Conservation (phyloP, 2,329 filamentous ascomycete species). For the Penicillium sp. region DNA sequence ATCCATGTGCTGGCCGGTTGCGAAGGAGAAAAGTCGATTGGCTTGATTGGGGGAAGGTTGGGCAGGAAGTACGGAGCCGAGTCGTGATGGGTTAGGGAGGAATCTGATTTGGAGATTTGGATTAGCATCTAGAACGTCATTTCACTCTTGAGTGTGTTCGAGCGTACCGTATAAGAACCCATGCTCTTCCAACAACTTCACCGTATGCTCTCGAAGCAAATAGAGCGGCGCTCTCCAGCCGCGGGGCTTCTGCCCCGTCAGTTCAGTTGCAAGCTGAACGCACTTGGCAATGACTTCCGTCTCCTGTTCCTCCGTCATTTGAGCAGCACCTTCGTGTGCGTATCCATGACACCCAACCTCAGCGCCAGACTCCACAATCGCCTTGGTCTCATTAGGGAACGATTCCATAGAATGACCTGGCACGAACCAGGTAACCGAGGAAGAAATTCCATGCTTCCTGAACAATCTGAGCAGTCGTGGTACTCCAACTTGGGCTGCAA, state of each 20-base stretch:
- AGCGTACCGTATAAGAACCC: conserved; percentile 44
- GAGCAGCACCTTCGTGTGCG: conserved; percentile 69
- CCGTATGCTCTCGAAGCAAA: conserved; percentile 41
- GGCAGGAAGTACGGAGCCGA: conserved; percentile 46
- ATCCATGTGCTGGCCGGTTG: conserved; percentile 47
- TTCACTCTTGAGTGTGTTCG: neutral
- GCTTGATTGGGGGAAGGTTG: conserved; percentile 35
- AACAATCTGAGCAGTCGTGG: conserved; percentile 58
- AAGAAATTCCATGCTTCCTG: conserved; percentile 52
- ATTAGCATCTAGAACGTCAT: neutral
- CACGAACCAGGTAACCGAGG: conserved; percentile 62
- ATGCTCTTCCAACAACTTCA: conserved; percentile 44
- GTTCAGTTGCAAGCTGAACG: conserved; percentile 68
- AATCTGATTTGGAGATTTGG: conserved; percentile 27
- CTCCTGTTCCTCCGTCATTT: conserved; percentile 73
- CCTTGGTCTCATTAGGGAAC: conserved; percentile 54
- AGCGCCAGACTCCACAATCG: conserved; percentile 55
- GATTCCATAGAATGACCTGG: conserved; percentile 62
- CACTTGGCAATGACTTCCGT: conserved; percentile 73
- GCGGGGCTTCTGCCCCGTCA: conserved; percentile 68
- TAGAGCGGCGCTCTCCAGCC: conserved; percentile 43
- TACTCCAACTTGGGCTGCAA: conserved; percentile 59
- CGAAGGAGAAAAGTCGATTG: conserved; percentile 45
- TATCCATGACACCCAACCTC: conserved; percentile 61
- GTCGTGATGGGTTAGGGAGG: conserved; percentile 47